Evolutionary conservation across 2,329 filamentous ascomycete species (phyloP).

Genomic region (Dactylellina leptospora): DNA sequence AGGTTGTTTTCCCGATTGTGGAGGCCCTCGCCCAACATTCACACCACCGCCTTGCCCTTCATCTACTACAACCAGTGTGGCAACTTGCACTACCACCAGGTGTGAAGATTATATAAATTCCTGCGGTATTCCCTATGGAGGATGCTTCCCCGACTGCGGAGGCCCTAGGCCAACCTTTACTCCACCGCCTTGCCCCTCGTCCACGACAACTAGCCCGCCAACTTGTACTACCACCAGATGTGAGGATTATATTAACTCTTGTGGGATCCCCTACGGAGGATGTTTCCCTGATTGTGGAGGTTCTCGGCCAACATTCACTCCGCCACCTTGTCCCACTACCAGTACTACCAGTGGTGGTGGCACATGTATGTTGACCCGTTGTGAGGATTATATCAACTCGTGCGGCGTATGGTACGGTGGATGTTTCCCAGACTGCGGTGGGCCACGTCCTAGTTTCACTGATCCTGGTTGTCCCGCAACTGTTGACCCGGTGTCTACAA

Average conservation of each 20-base stretch:
- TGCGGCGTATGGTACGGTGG: slow-evolving; percentile 54
- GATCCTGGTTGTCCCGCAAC: slow-evolving; percentile 18
- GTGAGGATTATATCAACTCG: slow-evolving; percentile 52
- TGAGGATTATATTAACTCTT: slow-evolving; percentile 50
- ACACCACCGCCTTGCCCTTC: slow-evolving; percentile 27
- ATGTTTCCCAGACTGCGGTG: slow-evolving; percentile 36
- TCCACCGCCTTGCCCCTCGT: not conserved
- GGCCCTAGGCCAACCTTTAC: not conserved
- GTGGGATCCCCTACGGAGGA: slow-evolving; percentile 31
- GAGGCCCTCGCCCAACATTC: slow-evolving; percentile 21
- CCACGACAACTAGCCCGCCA: slow-evolving; percentile 1
- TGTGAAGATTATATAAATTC: slow-evolving; percentile 1
- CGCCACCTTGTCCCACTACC: slow-evolving; percentile 28
- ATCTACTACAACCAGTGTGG: slow-evolving; percentile 7
- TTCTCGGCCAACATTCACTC: slow-evolving; percentile 23
- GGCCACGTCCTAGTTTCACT: slow-evolving; percentile 5
- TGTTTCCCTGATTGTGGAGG: slow-evolving; percentile 27
- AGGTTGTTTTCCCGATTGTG: not conserved
- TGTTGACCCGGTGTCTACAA: too few relatives aligned
- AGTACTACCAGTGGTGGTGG: slow-evolving; percentile 36
- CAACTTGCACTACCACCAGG: slow-evolving; percentile 29
- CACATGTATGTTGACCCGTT: too few relatives aligned
- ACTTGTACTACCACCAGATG: slow-evolving; percentile 29
- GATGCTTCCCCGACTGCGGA: not conserved
- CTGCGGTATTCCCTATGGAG: not conserved